These are phyloP conservation scores for Tremella mesenterica DNA, from an alignment of 768 basidiomycete species.

Conservation along the genomic window DNA sequence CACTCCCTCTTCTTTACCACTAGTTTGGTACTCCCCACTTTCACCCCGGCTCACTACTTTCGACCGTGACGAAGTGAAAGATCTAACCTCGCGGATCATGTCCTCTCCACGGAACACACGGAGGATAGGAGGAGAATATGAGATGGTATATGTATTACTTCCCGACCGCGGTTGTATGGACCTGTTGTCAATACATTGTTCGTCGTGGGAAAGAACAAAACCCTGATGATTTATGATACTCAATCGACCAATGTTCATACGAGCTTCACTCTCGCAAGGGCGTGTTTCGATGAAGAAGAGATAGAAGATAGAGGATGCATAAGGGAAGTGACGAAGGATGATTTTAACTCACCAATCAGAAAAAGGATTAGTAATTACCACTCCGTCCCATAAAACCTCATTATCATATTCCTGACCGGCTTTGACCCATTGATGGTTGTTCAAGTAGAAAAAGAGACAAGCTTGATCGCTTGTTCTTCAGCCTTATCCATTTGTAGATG, in stretches of 20 bases:
- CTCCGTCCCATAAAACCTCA: conserved; percentile 18
- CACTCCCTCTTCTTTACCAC: not conserved
- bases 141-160: conserved; percentile 11
- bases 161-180: conserved; percentile 14
- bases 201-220: too few species aligned
- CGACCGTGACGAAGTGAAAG: too few species aligned
- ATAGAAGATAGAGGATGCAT: not conserved
- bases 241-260: too few species aligned
- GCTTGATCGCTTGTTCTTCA: conserved; percentile 30
- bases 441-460: conserved; percentile 18
- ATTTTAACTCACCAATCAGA: conserved; percentile 30
- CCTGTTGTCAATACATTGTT: too few species aligned
- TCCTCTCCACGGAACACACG: conserved; percentile 18
- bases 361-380: conserved; percentile 19
- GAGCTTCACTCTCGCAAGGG: too few species aligned
- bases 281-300: too few species aligned
- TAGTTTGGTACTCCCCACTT: not conserved
- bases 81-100: conserved; percentile 26
- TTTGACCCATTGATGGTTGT: conserved; percentile 28
- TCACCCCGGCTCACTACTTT: too few species aligned
- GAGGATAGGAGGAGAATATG: conserved; percentile 7
- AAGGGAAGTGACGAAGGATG: not conserved
- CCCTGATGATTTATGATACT: too few species aligned
- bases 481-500: not conserved
- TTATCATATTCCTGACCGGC: conserved; percentile 25